Evolutionary conservation across 768 basidiomycete genomes (phyloP).

Genomic region (Rhodocollybia butyracea): DNA sequence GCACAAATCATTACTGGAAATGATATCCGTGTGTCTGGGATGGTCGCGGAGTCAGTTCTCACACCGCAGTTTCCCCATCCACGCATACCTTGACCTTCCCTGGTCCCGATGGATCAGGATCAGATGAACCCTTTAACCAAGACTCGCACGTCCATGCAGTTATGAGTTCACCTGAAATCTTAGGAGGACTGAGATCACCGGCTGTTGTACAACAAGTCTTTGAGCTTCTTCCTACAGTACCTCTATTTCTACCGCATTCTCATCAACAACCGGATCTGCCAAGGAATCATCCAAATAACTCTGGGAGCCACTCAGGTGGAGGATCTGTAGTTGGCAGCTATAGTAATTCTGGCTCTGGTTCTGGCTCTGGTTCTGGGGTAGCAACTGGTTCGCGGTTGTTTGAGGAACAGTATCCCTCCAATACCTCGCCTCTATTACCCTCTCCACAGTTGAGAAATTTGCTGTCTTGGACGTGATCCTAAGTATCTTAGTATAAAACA

Average conservation of each 20-base stretch:
- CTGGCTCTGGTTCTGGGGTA: neutral
- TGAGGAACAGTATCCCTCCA: conserved; percentile 16
- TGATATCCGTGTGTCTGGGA: conserved; percentile 91
- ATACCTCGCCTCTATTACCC: conserved; percentile 12
- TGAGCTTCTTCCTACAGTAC: conserved; percentile 75
- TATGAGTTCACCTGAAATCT: conserved; percentile 59
- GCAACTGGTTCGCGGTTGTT: neutral
- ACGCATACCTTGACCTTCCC: neutral
- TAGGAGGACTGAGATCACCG: conserved; percentile 30
- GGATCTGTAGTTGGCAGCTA: neutral
- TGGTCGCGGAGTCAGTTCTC: conserved; percentile 53
- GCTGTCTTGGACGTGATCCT: neutral
- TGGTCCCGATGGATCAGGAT: conserved; percentile 17
- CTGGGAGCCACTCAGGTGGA: neutral
- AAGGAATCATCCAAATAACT: neutral
- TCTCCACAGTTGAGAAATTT: neutral
- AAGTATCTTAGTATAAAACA: too few species aligned
- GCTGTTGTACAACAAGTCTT: conserved; percentile 71
- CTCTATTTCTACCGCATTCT: conserved; percentile 56
- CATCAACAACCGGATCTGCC: conserved; percentile 13
- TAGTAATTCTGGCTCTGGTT: neutral
- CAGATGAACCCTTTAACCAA: conserved; percentile 46
- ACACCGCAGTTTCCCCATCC: conserved; percentile 35
- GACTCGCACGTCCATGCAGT: conserved; percentile 87
- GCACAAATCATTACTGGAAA: conserved; percentile 80